phyloP scores from a whole-genome alignment of 441 rosid genomes.

The Populus tomentosa region DNA sequence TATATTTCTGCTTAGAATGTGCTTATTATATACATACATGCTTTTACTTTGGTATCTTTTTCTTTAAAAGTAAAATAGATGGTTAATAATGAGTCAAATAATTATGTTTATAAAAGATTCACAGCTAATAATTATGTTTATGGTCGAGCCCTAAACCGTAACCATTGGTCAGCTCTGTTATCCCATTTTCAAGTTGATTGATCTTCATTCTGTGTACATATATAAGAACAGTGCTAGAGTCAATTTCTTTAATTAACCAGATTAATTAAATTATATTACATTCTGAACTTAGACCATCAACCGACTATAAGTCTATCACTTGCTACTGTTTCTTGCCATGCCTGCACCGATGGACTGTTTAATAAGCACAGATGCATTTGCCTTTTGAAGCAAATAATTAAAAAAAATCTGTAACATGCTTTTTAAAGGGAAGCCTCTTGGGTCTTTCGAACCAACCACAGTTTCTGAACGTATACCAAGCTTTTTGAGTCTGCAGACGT shows the following conservation, averaged over 20 bases:
- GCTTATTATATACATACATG: too few relatives aligned
- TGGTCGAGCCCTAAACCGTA: not conserved
- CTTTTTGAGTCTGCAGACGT: not conserved
- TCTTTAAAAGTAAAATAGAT: not conserved
- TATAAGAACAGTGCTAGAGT: too few relatives aligned
- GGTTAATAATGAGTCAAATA: too few relatives aligned
- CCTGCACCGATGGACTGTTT: not conserved
- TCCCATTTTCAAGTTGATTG: too few relatives aligned
- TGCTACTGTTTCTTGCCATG: not conserved
- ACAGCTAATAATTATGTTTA: not conserved
- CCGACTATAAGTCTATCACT: not conserved
- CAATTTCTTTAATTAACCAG: not conserved
- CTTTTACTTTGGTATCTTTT: not conserved
- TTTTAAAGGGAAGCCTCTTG: not conserved
- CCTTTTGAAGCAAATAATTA: not conserved
- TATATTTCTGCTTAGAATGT: too few relatives aligned
- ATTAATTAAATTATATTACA: not conserved
- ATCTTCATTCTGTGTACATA: too few relatives aligned
- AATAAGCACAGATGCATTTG: not conserved
- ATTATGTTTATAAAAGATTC: too few relatives aligned
- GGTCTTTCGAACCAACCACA: not conserved
- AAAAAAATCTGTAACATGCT: too few relatives aligned
- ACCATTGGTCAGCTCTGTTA: too few relatives aligned
- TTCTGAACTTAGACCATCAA: not conserved
- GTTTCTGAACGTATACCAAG: slow-evolving; percentile 1